A percentile compares a stretch with the other conserved stretches of the same genome.
phyloP scores from a whole-genome alignment of 345 rosid genomes.

The Hypericum perforatum region DNA sequence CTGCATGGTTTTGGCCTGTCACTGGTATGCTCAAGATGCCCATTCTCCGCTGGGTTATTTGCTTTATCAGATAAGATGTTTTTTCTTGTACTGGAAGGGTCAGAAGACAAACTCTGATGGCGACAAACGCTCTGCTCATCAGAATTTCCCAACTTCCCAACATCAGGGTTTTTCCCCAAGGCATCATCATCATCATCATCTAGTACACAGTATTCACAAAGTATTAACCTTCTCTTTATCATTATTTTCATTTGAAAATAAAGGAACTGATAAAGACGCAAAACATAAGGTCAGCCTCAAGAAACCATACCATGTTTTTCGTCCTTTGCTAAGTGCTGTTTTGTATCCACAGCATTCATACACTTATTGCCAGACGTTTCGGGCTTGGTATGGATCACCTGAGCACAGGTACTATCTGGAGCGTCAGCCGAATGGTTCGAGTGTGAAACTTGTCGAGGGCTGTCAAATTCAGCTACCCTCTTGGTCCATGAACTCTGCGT shows the following conservation, averaged over 20 bases:
- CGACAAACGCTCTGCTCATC: slow-evolving; percentile 17
- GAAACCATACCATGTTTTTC: slow-evolving; percentile 25
- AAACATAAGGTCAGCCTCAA: not conserved
- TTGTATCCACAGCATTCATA: slow-evolving; percentile 18
- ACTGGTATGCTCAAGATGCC: slow-evolving; percentile 13
- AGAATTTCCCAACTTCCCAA: slow-evolving; percentile 15
- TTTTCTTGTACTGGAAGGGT: slow-evolving; percentile 11
- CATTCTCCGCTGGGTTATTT: slow-evolving; percentile 17
- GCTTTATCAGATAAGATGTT: slow-evolving; percentile 18
- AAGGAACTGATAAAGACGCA: not conserved
- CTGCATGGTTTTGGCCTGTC: slow-evolving; percentile 14
- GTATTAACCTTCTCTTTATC: not conserved
- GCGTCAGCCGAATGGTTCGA: slow-evolving; percentile 33
- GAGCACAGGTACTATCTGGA: slow-evolving; percentile 66
- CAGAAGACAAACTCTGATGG: slow-evolving; percentile 12
- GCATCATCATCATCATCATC: slow-evolving; percentile 24
- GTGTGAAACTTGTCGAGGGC: slow-evolving; percentile 35
- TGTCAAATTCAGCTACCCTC: slow-evolving; percentile 38
- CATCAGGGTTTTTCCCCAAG: slow-evolving; percentile 21
- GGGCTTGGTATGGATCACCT: slow-evolving; percentile 43
- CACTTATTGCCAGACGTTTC: slow-evolving; percentile 31
- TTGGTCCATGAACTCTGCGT: slow-evolving; percentile 64
- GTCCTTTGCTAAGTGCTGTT: slow-evolving; percentile 25
- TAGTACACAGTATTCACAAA: slow-evolving; percentile 4
- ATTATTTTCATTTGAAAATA: not conserved